Percentiles rank a stretch among this genome's conserved stretches.
These are phyloP conservation scores for Ajuga reptans DNA, from an alignment of 305 asterid genomes.

Conservation along the genomic window DNA sequence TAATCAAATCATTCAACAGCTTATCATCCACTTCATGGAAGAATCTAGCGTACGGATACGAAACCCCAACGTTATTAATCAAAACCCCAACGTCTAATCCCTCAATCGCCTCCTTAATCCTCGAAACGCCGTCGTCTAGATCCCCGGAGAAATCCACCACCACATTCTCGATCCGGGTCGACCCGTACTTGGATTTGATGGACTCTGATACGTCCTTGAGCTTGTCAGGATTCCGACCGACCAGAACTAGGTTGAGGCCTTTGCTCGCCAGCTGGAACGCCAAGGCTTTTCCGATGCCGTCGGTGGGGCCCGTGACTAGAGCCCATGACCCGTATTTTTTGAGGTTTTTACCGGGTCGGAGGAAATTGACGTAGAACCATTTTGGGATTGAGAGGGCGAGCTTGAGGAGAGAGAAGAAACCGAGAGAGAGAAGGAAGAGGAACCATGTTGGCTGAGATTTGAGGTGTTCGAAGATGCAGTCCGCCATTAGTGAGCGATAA, in stretches of 20 bases:
- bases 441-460: conserved; percentile 74
- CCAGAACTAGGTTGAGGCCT: conserved; percentile 65
- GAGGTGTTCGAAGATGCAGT: conserved; percentile 44
- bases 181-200: conserved; percentile 47
- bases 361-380: conserved; percentile 64
- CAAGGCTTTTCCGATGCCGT: conserved; percentile 87
- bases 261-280: conserved; percentile 69
- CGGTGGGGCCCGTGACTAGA: conserved; percentile 78
- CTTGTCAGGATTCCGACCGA: conserved; percentile 77
- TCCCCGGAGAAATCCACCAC: conserved; percentile 89
- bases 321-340: conserved; percentile 98
- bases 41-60: conserved; percentile 82
- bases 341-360: conserved; percentile 75
- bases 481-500: conserved; percentile 39
- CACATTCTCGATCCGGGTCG: conserved; percentile 63
- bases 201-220: conserved; percentile 55
- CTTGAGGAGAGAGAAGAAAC: conserved; percentile 36
- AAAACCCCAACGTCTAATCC: conserved; percentile 74
- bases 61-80: conserved; percentile 73
- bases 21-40: conserved; percentile 86
- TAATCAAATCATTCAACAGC: conserved; percentile 54
- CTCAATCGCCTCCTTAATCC: conserved; percentile 55
- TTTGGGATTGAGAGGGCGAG: conserved; percentile 34
- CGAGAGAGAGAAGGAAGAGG: conserved; percentile 43
- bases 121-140: conserved; percentile 54